These are phyloP conservation scores for Hanseniaspora mollemarum DNA, from an alignment of 805 yeast species.

Conservation along the genomic window DNA sequence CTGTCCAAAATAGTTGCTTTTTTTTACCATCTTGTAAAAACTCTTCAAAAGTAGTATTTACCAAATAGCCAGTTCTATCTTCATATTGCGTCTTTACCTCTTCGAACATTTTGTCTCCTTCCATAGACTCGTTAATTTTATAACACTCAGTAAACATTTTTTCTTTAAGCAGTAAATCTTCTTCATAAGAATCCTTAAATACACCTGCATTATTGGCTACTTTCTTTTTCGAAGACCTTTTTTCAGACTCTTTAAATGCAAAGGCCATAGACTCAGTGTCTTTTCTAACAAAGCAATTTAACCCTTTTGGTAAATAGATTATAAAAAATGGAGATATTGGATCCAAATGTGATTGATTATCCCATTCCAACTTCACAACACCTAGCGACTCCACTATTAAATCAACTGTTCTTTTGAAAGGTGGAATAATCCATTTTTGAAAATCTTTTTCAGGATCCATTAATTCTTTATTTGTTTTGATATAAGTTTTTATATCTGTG, in stretches of 20 bases:
- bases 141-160: background rate
- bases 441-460: background rate
- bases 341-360: background rate
- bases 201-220: background rate
- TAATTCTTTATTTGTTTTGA: background rate
- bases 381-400: background rate
- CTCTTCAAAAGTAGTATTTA: background rate
- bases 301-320: slow-evolving; percentile 4
- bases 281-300: background rate
- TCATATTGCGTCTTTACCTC: background rate
- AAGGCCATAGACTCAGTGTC: background rate
- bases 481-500: background rate
- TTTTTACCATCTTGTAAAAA: background rate
- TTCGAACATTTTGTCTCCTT: background rate
- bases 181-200: background rate
- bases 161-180: background rate
- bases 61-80: background rate
- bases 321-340: background rate
- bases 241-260: background rate
- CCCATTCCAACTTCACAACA: slow-evolving; percentile 3
- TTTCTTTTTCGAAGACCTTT: background rate
- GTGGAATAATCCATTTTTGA: slow-evolving; percentile 5
- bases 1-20: background rate
- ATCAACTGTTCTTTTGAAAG: background rate
- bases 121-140: background rate